Conservation (phyloP, 2,329 filamentous ascomycete species). For the Aureobasidium vineae region DNA sequence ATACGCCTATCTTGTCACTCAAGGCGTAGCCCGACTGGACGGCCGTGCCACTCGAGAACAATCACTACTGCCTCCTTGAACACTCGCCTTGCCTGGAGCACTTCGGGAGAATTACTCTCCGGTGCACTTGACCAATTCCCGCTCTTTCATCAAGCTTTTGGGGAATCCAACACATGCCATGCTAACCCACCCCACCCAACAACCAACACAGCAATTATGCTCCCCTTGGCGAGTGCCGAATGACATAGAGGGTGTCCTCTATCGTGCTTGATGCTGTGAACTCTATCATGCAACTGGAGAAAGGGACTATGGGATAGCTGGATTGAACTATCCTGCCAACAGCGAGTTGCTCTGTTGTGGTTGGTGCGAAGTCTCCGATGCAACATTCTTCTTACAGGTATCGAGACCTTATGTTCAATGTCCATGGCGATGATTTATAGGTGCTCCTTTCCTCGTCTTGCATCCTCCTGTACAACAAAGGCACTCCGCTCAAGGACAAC, state of each 20-base stretch:
- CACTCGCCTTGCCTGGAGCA: background rate
- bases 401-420: background rate
- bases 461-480: background rate
- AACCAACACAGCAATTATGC: constrained; percentile 7
- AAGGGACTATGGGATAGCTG: background rate
- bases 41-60: background rate
- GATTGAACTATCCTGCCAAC: background rate
- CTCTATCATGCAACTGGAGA: background rate
- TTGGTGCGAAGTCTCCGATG: constrained; percentile 7
- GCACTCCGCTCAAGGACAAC: background rate
- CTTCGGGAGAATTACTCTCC: background rate
- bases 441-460: background rate
- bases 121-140: background rate
- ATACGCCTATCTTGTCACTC: background rate
- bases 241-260: background rate
- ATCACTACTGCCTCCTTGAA: background rate
- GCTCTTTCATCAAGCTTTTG: background rate
- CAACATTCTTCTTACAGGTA: background rate
- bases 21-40: background rate
- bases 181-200: constrained; percentile 8
- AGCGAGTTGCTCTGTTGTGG: background rate
- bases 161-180: constrained; percentile 3
- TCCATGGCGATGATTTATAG: background rate
- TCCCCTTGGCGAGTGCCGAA: background rate
- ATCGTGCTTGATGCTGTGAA: background rate